Conservation (phyloP, 2,329 filamentous ascomycete species). For the Fonsecaea erecta region DNA sequence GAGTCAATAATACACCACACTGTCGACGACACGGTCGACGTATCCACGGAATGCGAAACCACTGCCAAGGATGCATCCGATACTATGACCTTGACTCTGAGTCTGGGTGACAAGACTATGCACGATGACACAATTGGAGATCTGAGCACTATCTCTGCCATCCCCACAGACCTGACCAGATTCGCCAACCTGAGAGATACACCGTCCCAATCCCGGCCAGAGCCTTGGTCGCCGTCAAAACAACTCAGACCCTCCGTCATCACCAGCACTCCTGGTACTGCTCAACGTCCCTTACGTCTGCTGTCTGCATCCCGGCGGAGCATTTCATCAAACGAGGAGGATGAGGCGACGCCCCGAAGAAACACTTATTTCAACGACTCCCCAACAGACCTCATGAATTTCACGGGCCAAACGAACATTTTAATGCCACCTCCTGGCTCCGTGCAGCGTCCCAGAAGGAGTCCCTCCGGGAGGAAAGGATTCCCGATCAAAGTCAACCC, state of each 20-base stretch:
- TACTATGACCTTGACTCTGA: conserved; percentile 35
- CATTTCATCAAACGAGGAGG: conserved; percentile 43
- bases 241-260: conserved; percentile 38
- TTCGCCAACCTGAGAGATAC: conserved; percentile 75
- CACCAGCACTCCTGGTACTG: conserved; percentile 57
- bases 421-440: conserved; percentile 55
- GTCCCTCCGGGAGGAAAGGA: conserved; percentile 44
- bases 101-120: conserved; percentile 39
- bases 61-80: conserved; percentile 29
- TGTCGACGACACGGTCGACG: conserved; percentile 12
- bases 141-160: conserved; percentile 86
- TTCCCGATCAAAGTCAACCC: conserved; percentile 39
- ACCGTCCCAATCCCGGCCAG: conserved; percentile 56
- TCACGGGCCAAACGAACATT: conserved; percentile 75
- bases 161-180: conserved; percentile 79
- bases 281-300: conserved; percentile 45
- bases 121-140: conserved; percentile 48
- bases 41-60: conserved; percentile 27
- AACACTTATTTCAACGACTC: conserved; percentile 56
- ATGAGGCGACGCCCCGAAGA: conserved; percentile 55
- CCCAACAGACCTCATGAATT: conserved; percentile 80
- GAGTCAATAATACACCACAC: conserved; percentile 33
- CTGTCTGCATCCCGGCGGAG: conserved; percentile 38
- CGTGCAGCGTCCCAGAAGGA: conserved; percentile 47
- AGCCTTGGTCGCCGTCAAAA: conserved; percentile 51